Percentiles rank a stretch among this genome's conserved stretches.
phyloP scores from a whole-genome alignment of 805 yeast species.

The Maudiozyma barnettii region DNA sequence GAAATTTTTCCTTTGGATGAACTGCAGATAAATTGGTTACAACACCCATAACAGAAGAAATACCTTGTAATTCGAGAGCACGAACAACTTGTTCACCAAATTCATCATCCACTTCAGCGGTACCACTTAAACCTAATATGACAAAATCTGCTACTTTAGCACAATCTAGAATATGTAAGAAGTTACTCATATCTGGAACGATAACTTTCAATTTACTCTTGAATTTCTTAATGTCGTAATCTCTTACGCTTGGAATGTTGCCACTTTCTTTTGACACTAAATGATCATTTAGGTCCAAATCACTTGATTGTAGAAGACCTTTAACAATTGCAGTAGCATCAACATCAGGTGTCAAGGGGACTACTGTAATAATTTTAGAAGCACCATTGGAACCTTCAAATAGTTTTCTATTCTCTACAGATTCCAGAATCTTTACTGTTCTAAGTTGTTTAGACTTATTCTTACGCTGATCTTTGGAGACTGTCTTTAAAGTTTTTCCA shows the following conservation, averaged over 20 bases:
- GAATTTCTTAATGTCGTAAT: constrained; percentile 51
- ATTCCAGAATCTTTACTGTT: constrained; percentile 54
- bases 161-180: constrained; percentile 69
- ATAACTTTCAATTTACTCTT: constrained; percentile 64
- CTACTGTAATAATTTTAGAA: constrained; percentile 71
- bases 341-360: constrained; percentile 71
- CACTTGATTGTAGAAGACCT: constrained; percentile 35
- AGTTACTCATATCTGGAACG: constrained; percentile 59
- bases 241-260: constrained; percentile 39
- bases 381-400: constrained; percentile 77
- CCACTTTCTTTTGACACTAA: constrained; percentile 19
- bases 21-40: constrained; percentile 61
- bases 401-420: constrained; percentile 51
- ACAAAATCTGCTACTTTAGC: constrained; percentile 86
- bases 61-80: constrained; percentile 86
- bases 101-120: constrained; percentile 65
- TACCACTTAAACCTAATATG: constrained; percentile 80
- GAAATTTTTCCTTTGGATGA: constrained; percentile 68
- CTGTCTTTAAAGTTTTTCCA: constrained; percentile 25
- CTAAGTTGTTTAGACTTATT: constrained; percentile 72
- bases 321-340: constrained; percentile 46
- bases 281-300: constrained; percentile 29
- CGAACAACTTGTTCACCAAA: constrained; percentile 86
- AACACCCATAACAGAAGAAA: constrained; percentile 70
- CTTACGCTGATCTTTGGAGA: constrained; percentile 57